These are phyloP conservation scores for Pichia deserticola DNA, from an alignment of 805 yeast genomes.

Conservation along the genomic window DNA sequence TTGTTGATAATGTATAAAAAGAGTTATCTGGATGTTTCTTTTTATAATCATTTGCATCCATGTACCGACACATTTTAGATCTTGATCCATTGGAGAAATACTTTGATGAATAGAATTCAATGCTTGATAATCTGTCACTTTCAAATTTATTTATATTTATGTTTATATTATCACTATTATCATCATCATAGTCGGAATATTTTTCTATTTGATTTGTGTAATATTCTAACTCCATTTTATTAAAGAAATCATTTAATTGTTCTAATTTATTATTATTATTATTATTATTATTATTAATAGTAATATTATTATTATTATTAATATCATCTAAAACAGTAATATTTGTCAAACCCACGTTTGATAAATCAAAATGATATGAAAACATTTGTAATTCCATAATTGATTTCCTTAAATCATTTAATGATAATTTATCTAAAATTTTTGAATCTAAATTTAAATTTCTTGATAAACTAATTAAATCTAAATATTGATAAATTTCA, in stretches of 20 bases:
- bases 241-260: not conserved
- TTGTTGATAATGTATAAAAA: conserved; percentile 15
- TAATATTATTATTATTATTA: not conserved
- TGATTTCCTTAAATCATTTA: conserved; percentile 21
- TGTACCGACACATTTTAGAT: conserved; percentile 12
- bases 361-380: conserved; percentile 15
- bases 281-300: not conserved
- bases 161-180: not conserved
- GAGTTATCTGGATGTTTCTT: conserved; percentile 15
- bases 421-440: conserved; percentile 13
- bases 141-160: not conserved
- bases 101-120: conserved; percentile 25
- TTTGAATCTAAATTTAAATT: conserved; percentile 19
- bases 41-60: conserved; percentile 18
- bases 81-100: conserved; percentile 21
- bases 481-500: conserved; percentile 18
- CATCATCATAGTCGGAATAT: not conserved
- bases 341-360: conserved; percentile 13
- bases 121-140: not conserved
- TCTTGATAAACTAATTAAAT: conserved; percentile 21
- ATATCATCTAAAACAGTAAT: not conserved
- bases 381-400: conserved; percentile 26
- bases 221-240: not conserved
- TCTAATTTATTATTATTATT: not conserved
- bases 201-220: not conserved